These are phyloP conservation scores for Ganoderma resinaceum DNA, from an alignment of 1,284 basidiomycete genomes.

Conservation along the genomic window DNA sequence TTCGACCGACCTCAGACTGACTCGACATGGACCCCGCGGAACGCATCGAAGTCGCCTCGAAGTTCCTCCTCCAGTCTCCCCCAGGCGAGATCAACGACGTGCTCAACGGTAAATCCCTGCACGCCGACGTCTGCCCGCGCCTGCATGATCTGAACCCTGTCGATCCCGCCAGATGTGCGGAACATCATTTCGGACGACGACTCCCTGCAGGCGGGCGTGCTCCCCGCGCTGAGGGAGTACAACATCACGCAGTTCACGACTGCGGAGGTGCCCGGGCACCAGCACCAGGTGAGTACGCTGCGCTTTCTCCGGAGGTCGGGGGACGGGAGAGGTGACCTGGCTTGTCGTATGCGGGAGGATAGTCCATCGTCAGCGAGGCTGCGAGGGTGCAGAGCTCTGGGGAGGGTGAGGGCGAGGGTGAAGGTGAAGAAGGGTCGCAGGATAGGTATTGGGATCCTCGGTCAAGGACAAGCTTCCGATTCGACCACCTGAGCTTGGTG, in stretches of 20 bases:
- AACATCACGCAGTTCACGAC: slow-evolving; percentile 87
- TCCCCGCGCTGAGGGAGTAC: slow-evolving; percentile 82
- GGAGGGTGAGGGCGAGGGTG: slow-evolving; percentile 32
- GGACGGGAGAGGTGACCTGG: slow-evolving; percentile 5
- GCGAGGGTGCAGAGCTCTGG: slow-evolving; percentile 50
- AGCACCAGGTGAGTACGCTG: slow-evolving; percentile 65
- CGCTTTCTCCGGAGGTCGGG: background rate
- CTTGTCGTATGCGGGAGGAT: background rate
- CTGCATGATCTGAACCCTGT: slow-evolving; percentile 14
- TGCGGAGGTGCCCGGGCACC: slow-evolving; percentile 78
- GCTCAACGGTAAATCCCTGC: slow-evolving; percentile 69
- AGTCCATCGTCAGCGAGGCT: slow-evolving; percentile 82
- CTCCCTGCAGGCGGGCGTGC: slow-evolving; percentile 76
- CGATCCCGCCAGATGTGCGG: slow-evolving; percentile 74
- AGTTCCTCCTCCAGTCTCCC: slow-evolving; percentile 87
- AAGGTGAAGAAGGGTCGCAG: slow-evolving; percentile 47
- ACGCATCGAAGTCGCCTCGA: slow-evolving; percentile 74
- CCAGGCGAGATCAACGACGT: slow-evolving; percentile 97
- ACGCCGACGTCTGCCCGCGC: background rate
- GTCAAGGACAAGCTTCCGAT: slow-evolving; percentile 78
- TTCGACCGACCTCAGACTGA: background rate
- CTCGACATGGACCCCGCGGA: slow-evolving; percentile 64
- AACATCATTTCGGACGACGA: slow-evolving; percentile 88
- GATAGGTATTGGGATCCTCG: slow-evolving; percentile 86
- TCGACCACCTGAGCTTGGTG: slow-evolving; percentile 84